Base-by-base conservation (phyloP, 139 green algal genomes). In the Chlorella vulgaris region DNA sequence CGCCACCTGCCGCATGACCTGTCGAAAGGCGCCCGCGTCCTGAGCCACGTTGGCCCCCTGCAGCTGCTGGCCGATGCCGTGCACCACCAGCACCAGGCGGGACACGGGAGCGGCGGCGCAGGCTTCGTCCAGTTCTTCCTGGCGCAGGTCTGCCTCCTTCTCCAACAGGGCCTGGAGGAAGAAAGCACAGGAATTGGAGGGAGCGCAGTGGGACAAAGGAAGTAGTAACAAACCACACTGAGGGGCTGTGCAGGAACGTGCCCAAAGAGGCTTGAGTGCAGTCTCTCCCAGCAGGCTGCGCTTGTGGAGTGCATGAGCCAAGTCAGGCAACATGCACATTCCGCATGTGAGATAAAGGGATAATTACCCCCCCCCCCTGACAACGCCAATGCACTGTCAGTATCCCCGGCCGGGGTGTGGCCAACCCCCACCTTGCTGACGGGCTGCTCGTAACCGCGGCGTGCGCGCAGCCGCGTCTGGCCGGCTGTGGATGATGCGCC, bases 11-110 rank as follows among this genome's bases (percentile, higher is more conserved):
- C 51, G 67, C 78, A 83, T 36, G 28, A 78, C 53, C 22, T 22
- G 26, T 8, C 78, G 67, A 67, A 83, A 83, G 78, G 22, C 69
- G 51, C 35, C n/a, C 0, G 78, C 67, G 28, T 83, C 78, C 51
- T 83, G 68, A 24, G 89, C 90, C 42, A 95, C 89, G 81, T 91
- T 90, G n/a, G 87, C 82, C 7, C 51, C 73, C 55, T 81, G 55
- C 74, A 95, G 69, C 26, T 83, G 86, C 86, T 96, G 92, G 19
- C 92, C 92, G 69, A 96, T 94, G 69, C 92, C 92, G 43, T 96
- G 92, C 69, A 94, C 88, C n/a, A 88, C 90, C 42, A 96, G 83
- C 68, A 96, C 80, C 53, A 96, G 78, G 8, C 74, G 62, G 38
- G 88, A 80, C 22, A 83, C 67, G 7, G 83, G 82, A 1, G 53